phyloP scores from a whole-genome alignment of 352 stramenopile genomes.

The Hyaloperonospora brassicae region DNA sequence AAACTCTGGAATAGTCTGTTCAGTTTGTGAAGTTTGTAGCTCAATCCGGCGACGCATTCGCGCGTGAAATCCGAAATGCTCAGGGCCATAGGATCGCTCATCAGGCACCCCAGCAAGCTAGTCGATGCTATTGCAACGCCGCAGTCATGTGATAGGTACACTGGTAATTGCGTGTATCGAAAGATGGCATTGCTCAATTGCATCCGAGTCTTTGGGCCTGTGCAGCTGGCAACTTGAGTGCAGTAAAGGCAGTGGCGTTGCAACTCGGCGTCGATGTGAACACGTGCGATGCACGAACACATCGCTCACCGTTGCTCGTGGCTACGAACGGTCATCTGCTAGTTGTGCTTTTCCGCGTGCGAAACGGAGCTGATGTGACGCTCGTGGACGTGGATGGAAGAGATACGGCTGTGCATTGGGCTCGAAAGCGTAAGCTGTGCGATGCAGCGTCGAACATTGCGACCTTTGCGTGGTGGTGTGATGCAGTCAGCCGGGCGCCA shows the following conservation, averaged over 20 bases:
- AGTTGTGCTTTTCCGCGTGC: constrained; percentile 69
- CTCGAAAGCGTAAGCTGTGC: constrained; percentile 23
- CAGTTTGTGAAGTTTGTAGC: constrained; percentile 45
- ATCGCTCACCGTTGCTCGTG: constrained; percentile 64
- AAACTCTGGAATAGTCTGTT: too few relatives aligned
- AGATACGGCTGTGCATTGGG: constrained; percentile 83
- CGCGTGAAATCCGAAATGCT: constrained; percentile 32
- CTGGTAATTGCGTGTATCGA: too few relatives aligned
- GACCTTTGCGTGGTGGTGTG: constrained; percentile 39
- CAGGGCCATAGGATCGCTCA: constrained; percentile 66
- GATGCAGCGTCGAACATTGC: constrained; percentile 53
- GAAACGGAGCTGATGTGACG: constrained; percentile 56
- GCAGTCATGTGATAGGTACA: constrained; percentile 58
- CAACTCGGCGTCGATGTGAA: too few relatives aligned
- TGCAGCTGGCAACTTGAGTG: too few relatives aligned
- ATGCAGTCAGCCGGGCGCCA: constrained; percentile 45
- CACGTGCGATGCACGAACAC: constrained; percentile 61
- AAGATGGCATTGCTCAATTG: too few relatives aligned
- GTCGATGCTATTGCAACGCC: constrained; percentile 44
- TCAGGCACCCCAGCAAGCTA: constrained; percentile 56
- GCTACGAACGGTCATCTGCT: constrained; percentile 66
- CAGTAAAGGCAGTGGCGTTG: too few relatives aligned
- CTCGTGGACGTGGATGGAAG: constrained; percentile 53
- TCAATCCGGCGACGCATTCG: constrained; percentile 33
- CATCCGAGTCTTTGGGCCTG: too few relatives aligned